Conservation (phyloP, 495 filamentous ascomycete species). For the Podospora pseudocomata region DNA sequence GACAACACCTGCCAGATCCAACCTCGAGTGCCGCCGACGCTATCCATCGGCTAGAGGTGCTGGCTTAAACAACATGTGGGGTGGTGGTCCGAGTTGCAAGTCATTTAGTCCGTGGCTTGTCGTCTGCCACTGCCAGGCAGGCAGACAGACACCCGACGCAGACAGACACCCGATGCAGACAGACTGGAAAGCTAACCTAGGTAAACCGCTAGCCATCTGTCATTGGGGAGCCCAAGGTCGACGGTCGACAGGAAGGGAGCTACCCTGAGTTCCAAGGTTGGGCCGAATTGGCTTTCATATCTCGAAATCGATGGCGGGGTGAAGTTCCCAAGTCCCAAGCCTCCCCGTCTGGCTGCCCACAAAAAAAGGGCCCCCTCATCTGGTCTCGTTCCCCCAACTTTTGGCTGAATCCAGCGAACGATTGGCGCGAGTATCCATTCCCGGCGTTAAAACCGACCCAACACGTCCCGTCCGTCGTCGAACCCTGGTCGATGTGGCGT, state of each 20-base stretch:
- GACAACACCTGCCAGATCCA: conserved; percentile 29
- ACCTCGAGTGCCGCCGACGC: conserved; percentile 17
- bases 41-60: conserved; percentile 14
- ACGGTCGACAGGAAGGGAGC: background rate
- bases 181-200: background rate
- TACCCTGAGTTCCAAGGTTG: background rate
- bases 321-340: background rate
- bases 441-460: conserved; percentile 27
- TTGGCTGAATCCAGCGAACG: conserved; percentile 24
- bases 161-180: background rate
- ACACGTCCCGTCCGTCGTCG: conserved; percentile 18
- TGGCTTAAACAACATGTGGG: too few relatives aligned
- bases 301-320: background rate
- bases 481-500: conserved; percentile 20
- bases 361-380: background rate
- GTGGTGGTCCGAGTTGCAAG: too few relatives aligned
- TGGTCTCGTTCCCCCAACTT: conserved; percentile 5
- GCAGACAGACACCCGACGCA: background rate
- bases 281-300: background rate
- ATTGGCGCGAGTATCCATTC: conserved; percentile 17
- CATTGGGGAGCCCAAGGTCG: background rate
- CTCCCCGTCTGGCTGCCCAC: background rate
- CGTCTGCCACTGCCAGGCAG: background rate
- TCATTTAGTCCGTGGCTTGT: background rate
- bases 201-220: background rate